Evolutionary conservation across 805 yeast genomes (phyloP).

Genomic region (Saccharomycopsis oosterbeekiorum): DNA sequence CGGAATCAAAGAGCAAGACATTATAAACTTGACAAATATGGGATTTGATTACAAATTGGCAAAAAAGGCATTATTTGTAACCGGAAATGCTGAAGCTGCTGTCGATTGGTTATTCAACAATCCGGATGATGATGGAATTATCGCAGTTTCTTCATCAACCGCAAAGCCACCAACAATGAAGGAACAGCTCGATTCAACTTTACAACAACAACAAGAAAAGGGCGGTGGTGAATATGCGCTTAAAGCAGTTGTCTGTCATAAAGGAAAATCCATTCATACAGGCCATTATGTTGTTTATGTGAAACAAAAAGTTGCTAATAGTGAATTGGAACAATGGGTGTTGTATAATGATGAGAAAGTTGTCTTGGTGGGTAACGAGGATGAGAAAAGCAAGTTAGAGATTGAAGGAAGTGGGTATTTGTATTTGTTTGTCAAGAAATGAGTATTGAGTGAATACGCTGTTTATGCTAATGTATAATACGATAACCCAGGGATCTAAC

Average conservation of each 20-base stretch:
- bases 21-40: conserved; percentile 53
- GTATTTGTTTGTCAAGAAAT: conserved; percentile 28
- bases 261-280: conserved; percentile 81
- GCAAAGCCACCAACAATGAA: conserved; percentile 11
- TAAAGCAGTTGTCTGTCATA: conserved; percentile 71
- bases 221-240: conserved; percentile 36
- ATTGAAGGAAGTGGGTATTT: conserved; percentile 38
- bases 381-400: conserved; percentile 23
- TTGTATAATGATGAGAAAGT: conserved; percentile 87
- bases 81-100: conserved; percentile 58
- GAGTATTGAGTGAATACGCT: conserved; percentile 1
- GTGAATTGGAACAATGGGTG: conserved; percentile 48
- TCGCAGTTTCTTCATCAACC: conserved; percentile 24
- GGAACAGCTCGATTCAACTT: conserved; percentile 12
- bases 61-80: conserved; percentile 58
- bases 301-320: conserved; percentile 29
- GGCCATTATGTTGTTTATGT: conserved; percentile 87
- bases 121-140: conserved; percentile 66
- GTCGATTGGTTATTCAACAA: conserved; percentile 86
- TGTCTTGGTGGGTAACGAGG: conserved; percentile 36
- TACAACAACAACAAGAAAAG: conserved; percentile 11
- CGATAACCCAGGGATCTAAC: too few species aligned
- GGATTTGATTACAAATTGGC: conserved; percentile 64
- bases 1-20: conserved; percentile 27
- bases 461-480: too few species aligned